Base-by-base conservation (phyloP, 169 alveolate species). In the Plasmodium vivax region DNA sequence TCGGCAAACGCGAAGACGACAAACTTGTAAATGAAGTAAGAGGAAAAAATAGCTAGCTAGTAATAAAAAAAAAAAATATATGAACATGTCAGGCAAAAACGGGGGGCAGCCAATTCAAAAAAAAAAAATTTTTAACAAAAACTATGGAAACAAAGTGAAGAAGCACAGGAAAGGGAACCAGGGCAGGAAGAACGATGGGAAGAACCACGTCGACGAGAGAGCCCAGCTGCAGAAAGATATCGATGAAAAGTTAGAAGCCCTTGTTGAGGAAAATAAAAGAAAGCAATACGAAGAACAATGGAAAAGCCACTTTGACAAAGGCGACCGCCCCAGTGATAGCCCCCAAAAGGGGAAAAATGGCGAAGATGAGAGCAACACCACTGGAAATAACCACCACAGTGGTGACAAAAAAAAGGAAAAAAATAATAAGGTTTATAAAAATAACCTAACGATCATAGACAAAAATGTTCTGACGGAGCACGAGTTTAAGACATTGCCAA, bases 181-280 rank as follows among this genome's bases (percentile, higher is more conserved):
- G 4, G 85, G 81, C 14, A 85, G 68, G 27, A 85, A 58, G 19
- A 23, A 47, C 2, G 32, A 23, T 74, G 68, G 71, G 80, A 16
- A 83, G 56, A 32, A 72, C 32, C 45, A 68, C 32, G 19, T 73
- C 12, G 93, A 87, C 68, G 93, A 87, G 45, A 77, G 93, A 41
- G 54, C 41, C 23, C 87, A 75, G 32, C 34, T 87, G 43, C 93
- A 87, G 82, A 87, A 77, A 87, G 85, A 79, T 34, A 87, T 87
- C 62, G 93, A 87, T 79, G 93, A 87, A 30, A 87, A 75, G 58
- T 77, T 87, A 87, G 82, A 54, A 7, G 6, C 27, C 7, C 16
- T 87, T 41, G 93, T 87, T 34, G 84, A 87, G 51, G 93, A 87
- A 87, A 87, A 87, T 87, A 87, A 87, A 77, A 87, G 82, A 38